These are phyloP conservation scores for Liriodendron chinense DNA, from an alignment of 164 flowering plant species.

Conservation along the genomic window DNA sequence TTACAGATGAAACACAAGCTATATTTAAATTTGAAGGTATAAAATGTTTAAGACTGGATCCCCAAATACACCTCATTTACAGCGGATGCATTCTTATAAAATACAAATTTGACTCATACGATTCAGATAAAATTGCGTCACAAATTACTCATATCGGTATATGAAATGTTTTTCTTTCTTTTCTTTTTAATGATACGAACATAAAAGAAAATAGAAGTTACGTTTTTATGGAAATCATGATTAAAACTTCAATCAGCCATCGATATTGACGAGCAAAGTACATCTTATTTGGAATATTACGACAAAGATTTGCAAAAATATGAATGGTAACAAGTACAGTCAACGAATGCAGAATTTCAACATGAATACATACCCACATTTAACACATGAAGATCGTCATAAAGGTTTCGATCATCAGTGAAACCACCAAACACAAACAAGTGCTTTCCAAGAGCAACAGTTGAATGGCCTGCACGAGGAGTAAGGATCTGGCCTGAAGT, in stretches of 20 bases:
- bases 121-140: too few species aligned
- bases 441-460: slow-evolving; percentile 70
- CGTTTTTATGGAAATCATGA: background rate
- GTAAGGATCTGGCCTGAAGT: slow-evolving; percentile 68
- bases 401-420: slow-evolving; percentile 78
- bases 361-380: slow-evolving; percentile 65
- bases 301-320: background rate
- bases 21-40: background rate
- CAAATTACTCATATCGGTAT: too few species aligned
- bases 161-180: background rate
- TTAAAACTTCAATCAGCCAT: background rate
- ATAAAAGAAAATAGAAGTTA: background rate
- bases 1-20: background rate
- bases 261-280: background rate
- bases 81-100: background rate
- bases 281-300: background rate
- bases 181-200: too few species aligned
- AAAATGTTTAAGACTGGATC: too few species aligned
- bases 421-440: slow-evolving; percentile 96
- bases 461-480: slow-evolving; percentile 92
- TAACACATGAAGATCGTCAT: slow-evolving; percentile 81
- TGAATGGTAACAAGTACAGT: background rate
- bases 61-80: background rate
- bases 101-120: too few species aligned
- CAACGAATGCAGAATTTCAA: background rate